Evolutionary conservation across 163 green algal species (phyloP).

Genomic region (Trebouxia gelatinosa): DNA sequence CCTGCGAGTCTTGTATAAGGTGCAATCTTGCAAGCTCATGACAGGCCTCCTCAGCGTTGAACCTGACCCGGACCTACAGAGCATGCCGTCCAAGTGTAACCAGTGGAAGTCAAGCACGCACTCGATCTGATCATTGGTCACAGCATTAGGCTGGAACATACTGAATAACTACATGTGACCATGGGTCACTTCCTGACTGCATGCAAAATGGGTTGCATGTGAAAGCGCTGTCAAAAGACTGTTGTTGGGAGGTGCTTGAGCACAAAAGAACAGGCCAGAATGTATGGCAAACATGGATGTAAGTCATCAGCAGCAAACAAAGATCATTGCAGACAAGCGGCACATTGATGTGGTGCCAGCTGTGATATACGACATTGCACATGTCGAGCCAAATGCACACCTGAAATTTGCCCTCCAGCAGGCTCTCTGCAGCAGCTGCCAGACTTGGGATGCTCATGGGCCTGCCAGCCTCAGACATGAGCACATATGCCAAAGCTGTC

Average conservation of each 20-base stretch:
- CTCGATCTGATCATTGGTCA: too few relatives aligned
- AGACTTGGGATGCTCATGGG: conserved; percentile 5
- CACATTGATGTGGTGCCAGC: neutral
- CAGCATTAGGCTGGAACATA: neutral
- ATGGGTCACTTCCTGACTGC: neutral
- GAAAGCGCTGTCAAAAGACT: neutral
- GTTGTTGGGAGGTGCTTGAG: neutral
- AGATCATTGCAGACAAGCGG: neutral
- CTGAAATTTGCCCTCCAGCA: conserved; percentile 38
- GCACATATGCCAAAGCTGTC: conserved; percentile 47
- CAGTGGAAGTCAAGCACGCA: too few relatives aligned
- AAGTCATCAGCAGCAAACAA: neutral
- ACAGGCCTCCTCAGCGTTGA: conserved; percentile 52
- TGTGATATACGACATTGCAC: neutral
- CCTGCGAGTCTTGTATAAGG: neutral
- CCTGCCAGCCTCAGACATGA: conserved; percentile 33
- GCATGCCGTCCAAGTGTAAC: neutral
- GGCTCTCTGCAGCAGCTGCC: conserved; percentile 12
- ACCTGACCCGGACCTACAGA: conserved; percentile 34
- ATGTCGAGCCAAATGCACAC: neutral
- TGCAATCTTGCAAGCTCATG: conserved; percentile 36
- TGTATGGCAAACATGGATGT: neutral
- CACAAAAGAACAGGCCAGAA: neutral
- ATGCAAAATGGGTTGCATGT: neutral
- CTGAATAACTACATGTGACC: neutral